Percentiles rank a stretch among this genome's conserved stretches.
These are phyloP conservation scores for Aureoboletus auriporus DNA, from an alignment of 768 basidiomycete genomes.

Conservation along the genomic window DNA sequence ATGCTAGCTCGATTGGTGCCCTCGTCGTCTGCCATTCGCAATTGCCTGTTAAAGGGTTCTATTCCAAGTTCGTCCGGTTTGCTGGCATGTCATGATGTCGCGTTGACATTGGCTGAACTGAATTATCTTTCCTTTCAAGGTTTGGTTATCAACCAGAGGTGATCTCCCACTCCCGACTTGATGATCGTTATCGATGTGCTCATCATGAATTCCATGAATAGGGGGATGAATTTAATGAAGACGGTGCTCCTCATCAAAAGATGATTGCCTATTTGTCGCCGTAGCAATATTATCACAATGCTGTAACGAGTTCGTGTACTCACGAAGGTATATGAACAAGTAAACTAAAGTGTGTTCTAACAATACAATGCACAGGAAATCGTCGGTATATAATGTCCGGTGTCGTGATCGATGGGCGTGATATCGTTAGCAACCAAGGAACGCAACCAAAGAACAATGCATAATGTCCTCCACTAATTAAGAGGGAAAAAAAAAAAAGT, in stretches of 20 bases:
- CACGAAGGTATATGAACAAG: constrained; percentile 30
- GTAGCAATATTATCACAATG: constrained; percentile 27
- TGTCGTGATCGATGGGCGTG: constrained; percentile 28
- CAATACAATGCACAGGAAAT: constrained; percentile 39
- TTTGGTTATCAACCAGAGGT: constrained; percentile 69
- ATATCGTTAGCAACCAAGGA: constrained; percentile 31
- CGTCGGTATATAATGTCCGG: constrained; percentile 26
- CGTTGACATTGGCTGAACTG: constrained; percentile 8
- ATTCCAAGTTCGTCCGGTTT: constrained; percentile 54
- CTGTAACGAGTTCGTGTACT: constrained; percentile 22
- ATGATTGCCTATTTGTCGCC: constrained; percentile 61
- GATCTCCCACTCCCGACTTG: constrained; percentile 22
- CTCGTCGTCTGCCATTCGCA: constrained; percentile 67
- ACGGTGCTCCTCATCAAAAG: constrained; percentile 82
- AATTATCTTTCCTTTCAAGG: constrained; percentile 36
- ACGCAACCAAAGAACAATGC: constrained; percentile 8
- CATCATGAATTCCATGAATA: constrained; percentile 29
- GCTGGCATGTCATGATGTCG: constrained; percentile 3
- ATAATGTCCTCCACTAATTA: constrained; percentile 8
- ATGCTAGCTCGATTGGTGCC: constrained; percentile 27
- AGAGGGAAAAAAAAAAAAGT: constrained; percentile 19
- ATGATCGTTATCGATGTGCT: constrained; percentile 19
- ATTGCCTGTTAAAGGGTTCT: constrained; percentile 64
- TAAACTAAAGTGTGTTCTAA: constrained; percentile 33
- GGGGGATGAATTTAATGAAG: constrained; percentile 76